Conservation (phyloP, 371 early-diverging fungal species). For the Mucor plumbeus region DNA sequence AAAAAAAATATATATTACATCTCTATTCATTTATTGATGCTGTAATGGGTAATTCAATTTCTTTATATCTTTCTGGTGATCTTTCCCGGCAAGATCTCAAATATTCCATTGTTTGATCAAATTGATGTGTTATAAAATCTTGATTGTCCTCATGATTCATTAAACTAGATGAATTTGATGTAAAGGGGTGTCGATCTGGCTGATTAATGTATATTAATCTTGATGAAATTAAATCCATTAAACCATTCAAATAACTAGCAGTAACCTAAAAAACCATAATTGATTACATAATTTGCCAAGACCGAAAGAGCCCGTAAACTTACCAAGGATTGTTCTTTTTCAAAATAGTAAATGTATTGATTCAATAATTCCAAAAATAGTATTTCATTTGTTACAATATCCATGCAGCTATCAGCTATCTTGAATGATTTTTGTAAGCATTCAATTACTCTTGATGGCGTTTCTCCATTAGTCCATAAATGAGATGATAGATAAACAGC, state of each 20-base stretch:
- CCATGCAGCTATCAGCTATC: conserved; percentile 94
- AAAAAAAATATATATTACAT: background rate
- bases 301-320: background rate
- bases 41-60: background rate
- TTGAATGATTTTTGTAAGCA: conserved; percentile 91
- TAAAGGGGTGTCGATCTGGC: conserved; percentile 66
- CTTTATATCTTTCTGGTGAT: background rate
- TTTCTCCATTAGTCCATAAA: conserved; percentile 64
- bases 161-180: conserved; percentile 55
- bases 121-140: conserved; percentile 14
- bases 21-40: background rate
- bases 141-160: background rate
- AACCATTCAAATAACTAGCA: conserved; percentile 83
- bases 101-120: background rate
- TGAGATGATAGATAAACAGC: conserved; percentile 82
- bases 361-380: conserved; percentile 94
- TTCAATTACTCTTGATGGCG: conserved; percentile 68
- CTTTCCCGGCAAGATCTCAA: background rate
- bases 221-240: conserved; percentile 89
- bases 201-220: conserved; percentile 71
- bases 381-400: conserved; percentile 80
- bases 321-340: conserved; percentile 78
- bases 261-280: conserved; percentile 54
- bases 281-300: background rate
- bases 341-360: conserved; percentile 89